A percentile compares a stretch with the other conserved stretches of the same genome.
Conservation (phyloP, 331 rosid genomes). For the Saraca asoca region DNA sequence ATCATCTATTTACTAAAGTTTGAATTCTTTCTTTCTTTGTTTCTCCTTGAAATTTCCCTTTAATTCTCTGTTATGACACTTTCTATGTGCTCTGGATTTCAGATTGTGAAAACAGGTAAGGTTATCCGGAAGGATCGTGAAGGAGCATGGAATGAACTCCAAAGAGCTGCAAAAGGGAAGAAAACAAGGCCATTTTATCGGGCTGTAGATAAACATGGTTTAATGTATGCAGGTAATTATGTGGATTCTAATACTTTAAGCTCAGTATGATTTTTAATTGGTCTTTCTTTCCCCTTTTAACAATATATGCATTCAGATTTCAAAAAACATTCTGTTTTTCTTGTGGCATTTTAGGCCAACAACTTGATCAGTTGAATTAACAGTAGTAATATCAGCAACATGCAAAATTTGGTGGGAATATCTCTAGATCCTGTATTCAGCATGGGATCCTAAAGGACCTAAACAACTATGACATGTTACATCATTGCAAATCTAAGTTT, state of each 20-base stretch:
- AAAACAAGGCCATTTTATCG: slow-evolving; percentile 81
- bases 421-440: slow-evolving; percentile 7
- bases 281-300: background rate
- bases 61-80: slow-evolving; percentile 22
- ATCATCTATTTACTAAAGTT: slow-evolving; percentile 83
- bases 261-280: slow-evolving; percentile 21
- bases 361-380: slow-evolving; percentile 10
- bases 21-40: slow-evolving; percentile 12
- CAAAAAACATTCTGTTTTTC: slow-evolving; percentile 21
- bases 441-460: slow-evolving; percentile 21
- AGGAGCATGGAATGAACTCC: slow-evolving; percentile 78
- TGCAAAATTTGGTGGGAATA: slow-evolving; percentile 5
- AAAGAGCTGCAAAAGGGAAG: slow-evolving; percentile 63
- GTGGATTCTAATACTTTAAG: slow-evolving; percentile 22
- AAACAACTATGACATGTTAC: slow-evolving; percentile 7
- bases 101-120: slow-evolving; percentile 71
- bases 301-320: slow-evolving; percentile 1
- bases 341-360: background rate
- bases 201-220: slow-evolving; percentile 60
- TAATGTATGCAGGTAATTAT: slow-evolving; percentile 90
- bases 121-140: slow-evolving; percentile 70
- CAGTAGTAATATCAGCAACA: slow-evolving; percentile 5
- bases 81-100: slow-evolving; percentile 38
- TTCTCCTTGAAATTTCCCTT: slow-evolving; percentile 24
- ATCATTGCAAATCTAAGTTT: background rate